Percentiles rank a stretch among this genome's conserved stretches.
Evolutionary conservation across 352 stramenopile species (phyloP).

Genomic region (Phytopythium sindhum): DNA sequence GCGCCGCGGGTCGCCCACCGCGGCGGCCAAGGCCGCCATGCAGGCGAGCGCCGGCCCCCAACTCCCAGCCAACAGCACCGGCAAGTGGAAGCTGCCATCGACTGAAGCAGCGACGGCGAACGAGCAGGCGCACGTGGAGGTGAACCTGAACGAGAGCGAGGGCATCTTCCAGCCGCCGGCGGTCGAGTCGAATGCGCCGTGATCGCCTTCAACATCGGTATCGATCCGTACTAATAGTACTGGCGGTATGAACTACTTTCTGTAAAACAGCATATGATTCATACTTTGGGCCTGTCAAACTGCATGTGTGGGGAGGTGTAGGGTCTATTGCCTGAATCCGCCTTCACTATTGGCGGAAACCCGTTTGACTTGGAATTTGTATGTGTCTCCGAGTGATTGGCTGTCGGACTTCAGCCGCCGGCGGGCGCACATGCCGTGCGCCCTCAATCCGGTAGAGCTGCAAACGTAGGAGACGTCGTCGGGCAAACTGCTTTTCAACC

Average conservation of each 20-base stretch:
- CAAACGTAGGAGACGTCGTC: constrained; percentile 71
- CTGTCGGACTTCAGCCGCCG: constrained; percentile 49
- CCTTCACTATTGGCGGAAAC: constrained; percentile 29
- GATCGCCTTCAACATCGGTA: too few relatives aligned
- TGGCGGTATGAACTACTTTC: too few relatives aligned
- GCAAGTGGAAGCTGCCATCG: constrained; percentile 1
- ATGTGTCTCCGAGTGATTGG: constrained; percentile 72
- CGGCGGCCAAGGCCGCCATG: constrained; percentile 10
- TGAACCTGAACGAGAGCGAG: constrained; percentile 48
- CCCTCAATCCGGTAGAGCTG: constrained; percentile 10
- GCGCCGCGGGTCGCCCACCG: constrained; percentile 5
- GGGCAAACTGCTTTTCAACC: constrained; percentile 79
- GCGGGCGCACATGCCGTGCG: neutral
- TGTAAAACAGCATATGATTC: neutral
- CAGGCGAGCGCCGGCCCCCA: neutral
- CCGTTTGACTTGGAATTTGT: constrained; percentile 41
- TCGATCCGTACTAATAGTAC: too few relatives aligned
- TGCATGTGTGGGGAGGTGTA: neutral
- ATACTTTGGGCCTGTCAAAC: neutral
- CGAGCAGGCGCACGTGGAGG: constrained; percentile 25
- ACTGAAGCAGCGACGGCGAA: constrained; percentile 4
- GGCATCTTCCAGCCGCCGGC: constrained; percentile 44
- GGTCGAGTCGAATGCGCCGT: too few relatives aligned
- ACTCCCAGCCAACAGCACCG: neutral
- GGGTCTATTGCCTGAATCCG: neutral